Evolutionary conservation across 768 basidiomycete genomes (phyloP), one percentile per base, ranked within the genome.

Genomic region (Asterophora parasitica): DNA sequence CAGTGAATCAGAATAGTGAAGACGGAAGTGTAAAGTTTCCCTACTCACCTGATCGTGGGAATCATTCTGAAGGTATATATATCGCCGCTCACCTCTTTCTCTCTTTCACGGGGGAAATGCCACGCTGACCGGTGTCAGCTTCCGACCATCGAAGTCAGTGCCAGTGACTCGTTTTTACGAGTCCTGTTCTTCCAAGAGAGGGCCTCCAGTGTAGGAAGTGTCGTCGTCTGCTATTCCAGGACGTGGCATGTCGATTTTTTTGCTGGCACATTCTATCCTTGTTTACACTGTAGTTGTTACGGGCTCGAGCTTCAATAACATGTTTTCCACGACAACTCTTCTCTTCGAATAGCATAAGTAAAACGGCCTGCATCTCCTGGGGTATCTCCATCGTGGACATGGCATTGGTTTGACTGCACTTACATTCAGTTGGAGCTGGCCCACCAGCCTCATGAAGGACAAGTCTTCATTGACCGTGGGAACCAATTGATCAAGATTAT

Each of bases 191-290:
- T 76, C 77, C 76, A 59, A 79, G 74, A 81, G 50, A 11, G 66
- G 40, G 17, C 51, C 44, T 62, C 67, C 78, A 79, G 78, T 72
- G 58, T 80, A 80, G 78, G 78, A 81, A 81, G 77, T 81, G 79
- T 79, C 74, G 78, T 71, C 76, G 63, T 50, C 53, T 59, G 57
- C 55, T 37, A n/a, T 48, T 40, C 42, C 49, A 79, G 77, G 74
- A 71, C 67, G 67, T 75, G 77, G 76, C 79, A 81, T 78, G 78
- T 79, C 77, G 78, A 81, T 71, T 75, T 68, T 41, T 49, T 65
- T 57, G 63, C 72, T 79, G 79, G 75, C 61, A 79, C 76, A 79
- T 72, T 44, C 31, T 33, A 48, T 27, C 30, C 16, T 37, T n/a
- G 27, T 15, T 28, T 26, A 7, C 35, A 6, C 16, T 3, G 20